Evolutionary conservation across 163 green algal genomes (phyloP).

Genomic region (Coccomyxa subellipsoidea): DNA sequence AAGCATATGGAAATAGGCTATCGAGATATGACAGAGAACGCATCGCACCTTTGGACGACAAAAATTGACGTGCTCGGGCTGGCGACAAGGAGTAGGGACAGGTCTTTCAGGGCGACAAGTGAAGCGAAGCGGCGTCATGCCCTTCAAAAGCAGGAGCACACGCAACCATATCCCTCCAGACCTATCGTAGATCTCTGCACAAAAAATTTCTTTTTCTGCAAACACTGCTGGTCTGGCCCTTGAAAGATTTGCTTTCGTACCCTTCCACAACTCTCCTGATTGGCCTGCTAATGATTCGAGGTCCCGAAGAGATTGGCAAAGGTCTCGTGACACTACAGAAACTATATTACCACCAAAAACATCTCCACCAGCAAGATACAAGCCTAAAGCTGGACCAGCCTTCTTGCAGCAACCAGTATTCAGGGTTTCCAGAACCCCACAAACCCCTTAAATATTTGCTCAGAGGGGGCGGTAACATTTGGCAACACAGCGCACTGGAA

Average conservation of each 20-base stretch:
- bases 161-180: not conserved
- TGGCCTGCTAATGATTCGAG: not conserved
- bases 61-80: not conserved
- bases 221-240: not conserved
- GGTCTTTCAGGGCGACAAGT: too few relatives aligned
- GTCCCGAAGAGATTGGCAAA: not conserved
- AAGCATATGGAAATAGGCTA: not conserved
- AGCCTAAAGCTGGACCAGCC: too few relatives aligned
- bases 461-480: too few relatives aligned
- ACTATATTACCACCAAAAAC: too few relatives aligned
- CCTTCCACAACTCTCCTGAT: not conserved
- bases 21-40: too few relatives aligned
- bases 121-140: not conserved
- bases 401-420: too few relatives aligned
- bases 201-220: not conserved
- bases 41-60: not conserved
- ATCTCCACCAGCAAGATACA: too few relatives aligned
- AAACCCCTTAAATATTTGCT: too few relatives aligned
- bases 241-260: not conserved
- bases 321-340: too few relatives aligned
- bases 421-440: too few relatives aligned
- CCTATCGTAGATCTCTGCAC: not conserved
- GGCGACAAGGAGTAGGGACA: not conserved
- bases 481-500: too few relatives aligned
- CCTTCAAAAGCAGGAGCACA: not conserved